These are phyloP conservation scores for Rhizophlyctis rosea DNA, from an alignment of 192 early-diverging fungal genomes.

Conservation along the genomic window DNA sequence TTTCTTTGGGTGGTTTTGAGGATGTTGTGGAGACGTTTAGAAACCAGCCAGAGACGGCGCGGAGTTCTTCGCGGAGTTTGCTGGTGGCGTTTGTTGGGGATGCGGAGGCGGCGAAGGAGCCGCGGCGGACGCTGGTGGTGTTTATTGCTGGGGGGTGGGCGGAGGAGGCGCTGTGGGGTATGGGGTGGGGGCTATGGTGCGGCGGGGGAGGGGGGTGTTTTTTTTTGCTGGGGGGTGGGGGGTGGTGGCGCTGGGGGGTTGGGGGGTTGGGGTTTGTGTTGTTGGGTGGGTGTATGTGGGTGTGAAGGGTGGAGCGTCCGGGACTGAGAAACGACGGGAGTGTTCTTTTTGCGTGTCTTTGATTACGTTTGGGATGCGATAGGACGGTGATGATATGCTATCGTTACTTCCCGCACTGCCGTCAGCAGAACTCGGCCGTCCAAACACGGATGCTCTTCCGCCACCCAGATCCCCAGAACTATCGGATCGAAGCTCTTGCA, in stretches of 20 bases:
- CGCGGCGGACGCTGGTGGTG: slow-evolving; percentile 1
- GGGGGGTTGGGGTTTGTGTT: slow-evolving; percentile 3
- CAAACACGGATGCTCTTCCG: too few species aligned
- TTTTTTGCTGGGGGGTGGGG: not conserved
- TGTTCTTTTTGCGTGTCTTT: slow-evolving; percentile 12
- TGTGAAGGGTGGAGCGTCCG: not conserved
- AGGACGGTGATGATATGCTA: too few species aligned
- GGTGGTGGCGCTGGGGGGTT: slow-evolving; percentile 9
- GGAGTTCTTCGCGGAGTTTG: slow-evolving; percentile 33
- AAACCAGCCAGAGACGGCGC: slow-evolving; percentile 44
- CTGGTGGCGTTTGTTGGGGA: slow-evolving; percentile 1
- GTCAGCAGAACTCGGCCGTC: too few species aligned
- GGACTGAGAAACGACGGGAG: not conserved
- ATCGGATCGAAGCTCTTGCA: too few species aligned
- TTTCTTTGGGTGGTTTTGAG: slow-evolving; percentile 28
- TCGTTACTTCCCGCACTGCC: too few species aligned
- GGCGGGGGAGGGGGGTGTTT: too few species aligned
- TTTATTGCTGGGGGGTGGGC: not conserved
- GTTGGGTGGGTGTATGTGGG: too few species aligned
- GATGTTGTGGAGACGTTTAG: slow-evolving; percentile 47
- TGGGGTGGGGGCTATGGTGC: too few species aligned
- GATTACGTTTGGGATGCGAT: too few species aligned
- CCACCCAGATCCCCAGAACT: too few species aligned
- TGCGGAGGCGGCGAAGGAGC: slow-evolving; percentile 2
- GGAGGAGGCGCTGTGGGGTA: not conserved